Base-by-base conservation (phyloP, 306 rosid species). In the Prunus dulcis region DNA sequence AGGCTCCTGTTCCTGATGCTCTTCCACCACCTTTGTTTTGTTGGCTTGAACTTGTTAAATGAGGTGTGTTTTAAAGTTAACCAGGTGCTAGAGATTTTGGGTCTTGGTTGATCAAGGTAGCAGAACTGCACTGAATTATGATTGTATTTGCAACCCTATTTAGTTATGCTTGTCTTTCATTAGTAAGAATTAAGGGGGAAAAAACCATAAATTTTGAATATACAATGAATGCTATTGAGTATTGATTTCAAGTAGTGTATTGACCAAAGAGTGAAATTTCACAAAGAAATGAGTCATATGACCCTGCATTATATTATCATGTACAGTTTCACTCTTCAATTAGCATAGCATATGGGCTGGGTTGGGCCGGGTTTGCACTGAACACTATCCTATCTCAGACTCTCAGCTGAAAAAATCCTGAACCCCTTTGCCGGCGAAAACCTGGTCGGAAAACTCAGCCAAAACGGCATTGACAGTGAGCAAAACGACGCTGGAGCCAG, bases 401-500 rank as follows among this genome's bases (percentile, higher is more conserved):
- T 19, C 55, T 87, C 86, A 88, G 70, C 85, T 22, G 82, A 92
- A 90, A 86, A 92, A 88, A 82, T 92, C 97, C 85, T 92, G 98
- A 72, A 72, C 65, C 2, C 98, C 96, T 88, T 78, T 88, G 20
- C 91, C 98, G 1, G 89, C 88, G 10, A 93, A 94, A 67, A 90
- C 72, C 19, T 62, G 72, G 10, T 94, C 97, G 50, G 96, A 94
- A 28, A 88, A 79, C 86, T 91, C 94, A 3, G 98, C 94, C 75
- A 93, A 82, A 71, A 90, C 77, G 72, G 88, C 96, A 85, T 92
- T 95, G 32, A 95, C 81, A 6, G 95, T 89, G 32, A 92, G 95
- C 88, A 95, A 89, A 85, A 89, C 97, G 83, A 90, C 92, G 53
- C 96, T 89, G 14, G 98, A 92, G 14, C 97, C 97, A 18, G 92